phyloP scores from a whole-genome alignment of 257 asterid genomes.

The Gentiana straminea region DNA sequence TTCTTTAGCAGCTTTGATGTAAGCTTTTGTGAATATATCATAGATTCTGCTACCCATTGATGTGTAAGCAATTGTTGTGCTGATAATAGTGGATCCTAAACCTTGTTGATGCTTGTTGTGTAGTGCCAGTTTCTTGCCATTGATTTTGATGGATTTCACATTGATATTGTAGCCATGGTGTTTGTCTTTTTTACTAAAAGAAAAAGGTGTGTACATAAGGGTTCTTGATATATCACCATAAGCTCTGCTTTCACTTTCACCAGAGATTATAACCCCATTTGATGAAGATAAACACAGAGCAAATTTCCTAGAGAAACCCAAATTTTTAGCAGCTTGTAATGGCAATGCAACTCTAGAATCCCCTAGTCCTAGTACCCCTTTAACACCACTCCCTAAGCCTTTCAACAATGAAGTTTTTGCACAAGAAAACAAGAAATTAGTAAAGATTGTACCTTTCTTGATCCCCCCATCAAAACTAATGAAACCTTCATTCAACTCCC shows the following conservation, averaged over 20 bases:
- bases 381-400: slow-evolving; percentile 44
- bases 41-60: slow-evolving; percentile 43
- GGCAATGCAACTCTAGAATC: slow-evolving; percentile 57
- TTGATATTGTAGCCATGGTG: slow-evolving; percentile 38
- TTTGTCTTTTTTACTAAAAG: slow-evolving; percentile 14
- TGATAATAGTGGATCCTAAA: slow-evolving; percentile 32
- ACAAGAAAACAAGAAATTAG: slow-evolving; percentile 46
- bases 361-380: slow-evolving; percentile 65
- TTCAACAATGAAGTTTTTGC: slow-evolving; percentile 35
- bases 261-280: slow-evolving; percentile 47
- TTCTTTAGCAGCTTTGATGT: slow-evolving; percentile 28
- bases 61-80: slow-evolving; percentile 50
- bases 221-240: slow-evolving; percentile 27
- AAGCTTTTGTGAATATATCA: slow-evolving; percentile 33
- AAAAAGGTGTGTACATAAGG: slow-evolving; percentile 52
- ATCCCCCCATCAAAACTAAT: slow-evolving; percentile 34
- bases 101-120: slow-evolving; percentile 17
- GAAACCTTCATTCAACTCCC: slow-evolving; percentile 32
- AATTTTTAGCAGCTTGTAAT: slow-evolving; percentile 39
- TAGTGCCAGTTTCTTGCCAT: slow-evolving; percentile 27
- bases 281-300: slow-evolving; percentile 47
- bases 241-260: slow-evolving; percentile 34
- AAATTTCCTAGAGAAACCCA: slow-evolving; percentile 59
- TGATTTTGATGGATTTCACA: slow-evolving; percentile 47
- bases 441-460: too few relatives aligned